Conservation (phyloP, 129 eudicot species). For the Helianthus annuus region DNA sequence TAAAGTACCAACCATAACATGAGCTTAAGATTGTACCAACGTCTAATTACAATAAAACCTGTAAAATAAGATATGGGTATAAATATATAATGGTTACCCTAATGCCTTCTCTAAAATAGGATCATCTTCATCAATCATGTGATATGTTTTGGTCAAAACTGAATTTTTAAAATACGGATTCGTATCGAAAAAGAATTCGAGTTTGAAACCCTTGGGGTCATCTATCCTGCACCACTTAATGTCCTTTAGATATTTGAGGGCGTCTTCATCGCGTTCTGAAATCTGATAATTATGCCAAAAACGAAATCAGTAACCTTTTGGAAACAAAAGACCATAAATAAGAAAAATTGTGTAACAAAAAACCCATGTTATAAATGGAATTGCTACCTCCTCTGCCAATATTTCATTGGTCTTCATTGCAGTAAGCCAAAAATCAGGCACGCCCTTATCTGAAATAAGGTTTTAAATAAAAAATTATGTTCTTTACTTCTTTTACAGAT, state of each 20-base stretch:
- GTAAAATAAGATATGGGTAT: too few relatives aligned
- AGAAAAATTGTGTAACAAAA: neutral
- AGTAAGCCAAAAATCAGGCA: constrained; percentile 77
- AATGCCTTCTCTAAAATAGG: constrained; percentile 92
- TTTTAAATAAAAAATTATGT: neutral
- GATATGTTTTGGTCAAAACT: constrained; percentile 73
- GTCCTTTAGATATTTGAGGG: constrained; percentile 76
- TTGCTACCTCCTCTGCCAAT: constrained; percentile 72
- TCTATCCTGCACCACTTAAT: constrained; percentile 79
- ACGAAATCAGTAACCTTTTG: neutral
- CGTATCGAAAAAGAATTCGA: constrained; percentile 71
- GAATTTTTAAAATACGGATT: constrained; percentile 81
- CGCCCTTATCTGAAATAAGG: constrained; percentile 71
- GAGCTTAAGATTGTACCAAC: too few relatives aligned
- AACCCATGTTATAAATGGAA: constrained; percentile 4
- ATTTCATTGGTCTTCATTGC: constrained; percentile 86
- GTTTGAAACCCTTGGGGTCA: constrained; percentile 89
- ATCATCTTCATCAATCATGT: constrained; percentile 94
- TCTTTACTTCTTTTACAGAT: neutral
- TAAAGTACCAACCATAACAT: constrained; percentile 14
- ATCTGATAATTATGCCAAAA: constrained; percentile 40
- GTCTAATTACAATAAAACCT: too few relatives aligned
- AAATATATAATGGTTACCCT: constrained; percentile 47
- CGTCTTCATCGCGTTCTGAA: constrained; percentile 85
- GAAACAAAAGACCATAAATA: neutral